Percentiles rank a stretch among this genome's conserved stretches.
phyloP scores from a whole-genome alignment of 352 stramenopile species.

The Phytophthora multivora region DNA sequence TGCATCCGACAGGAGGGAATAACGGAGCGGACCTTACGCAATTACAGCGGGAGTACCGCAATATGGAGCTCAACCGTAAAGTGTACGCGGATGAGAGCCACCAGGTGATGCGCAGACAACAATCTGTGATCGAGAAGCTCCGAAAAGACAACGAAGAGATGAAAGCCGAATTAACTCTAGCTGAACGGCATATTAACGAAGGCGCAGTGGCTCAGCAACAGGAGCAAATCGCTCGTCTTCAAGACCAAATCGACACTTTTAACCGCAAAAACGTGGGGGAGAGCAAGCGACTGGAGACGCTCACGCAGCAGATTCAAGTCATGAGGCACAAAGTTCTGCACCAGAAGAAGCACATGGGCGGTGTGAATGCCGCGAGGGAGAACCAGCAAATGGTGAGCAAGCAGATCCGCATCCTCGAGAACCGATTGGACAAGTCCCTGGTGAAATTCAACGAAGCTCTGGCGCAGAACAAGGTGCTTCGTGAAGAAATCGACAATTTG shows the following conservation, averaged over 20 bases:
- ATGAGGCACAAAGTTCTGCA: conserved; percentile 89
- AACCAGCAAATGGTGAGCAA: conserved; percentile 96
- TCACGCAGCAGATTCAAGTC: conserved; percentile 89
- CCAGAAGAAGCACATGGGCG: conserved; percentile 95
- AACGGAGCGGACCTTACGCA: conserved; percentile 81
- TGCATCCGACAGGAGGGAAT: conserved; percentile 38
- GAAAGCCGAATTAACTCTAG: conserved; percentile 89
- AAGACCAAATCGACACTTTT: conserved; percentile 92
- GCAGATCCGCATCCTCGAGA: conserved; percentile 97
- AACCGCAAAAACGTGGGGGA: conserved; percentile 85
- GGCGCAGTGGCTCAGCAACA: conserved; percentile 80
- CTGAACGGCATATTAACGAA: conserved; percentile 89
- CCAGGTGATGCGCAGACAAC: conserved; percentile 94
- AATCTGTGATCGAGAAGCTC: conserved; percentile 91
- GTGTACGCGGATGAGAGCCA: conserved; percentile 94
- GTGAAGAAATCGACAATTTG: conserved; percentile 94
- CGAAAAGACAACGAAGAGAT: conserved; percentile 87
- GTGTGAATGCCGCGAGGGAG: conserved; percentile 95
- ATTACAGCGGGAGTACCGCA: conserved; percentile 95
- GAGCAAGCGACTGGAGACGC: conserved; percentile 80
- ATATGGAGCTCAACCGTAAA: conserved; percentile 98
- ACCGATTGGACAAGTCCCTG: conserved; percentile 96
- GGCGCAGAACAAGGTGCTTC: conserved; percentile 91
- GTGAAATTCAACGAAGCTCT: conserved; percentile 97
- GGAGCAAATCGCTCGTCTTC: conserved; percentile 76